Evolutionary conservation across 139 green algal genomes (phyloP), one percentile per base, ranked within the genome.

Genomic region (Chlamydomonas eustigma): DNA sequence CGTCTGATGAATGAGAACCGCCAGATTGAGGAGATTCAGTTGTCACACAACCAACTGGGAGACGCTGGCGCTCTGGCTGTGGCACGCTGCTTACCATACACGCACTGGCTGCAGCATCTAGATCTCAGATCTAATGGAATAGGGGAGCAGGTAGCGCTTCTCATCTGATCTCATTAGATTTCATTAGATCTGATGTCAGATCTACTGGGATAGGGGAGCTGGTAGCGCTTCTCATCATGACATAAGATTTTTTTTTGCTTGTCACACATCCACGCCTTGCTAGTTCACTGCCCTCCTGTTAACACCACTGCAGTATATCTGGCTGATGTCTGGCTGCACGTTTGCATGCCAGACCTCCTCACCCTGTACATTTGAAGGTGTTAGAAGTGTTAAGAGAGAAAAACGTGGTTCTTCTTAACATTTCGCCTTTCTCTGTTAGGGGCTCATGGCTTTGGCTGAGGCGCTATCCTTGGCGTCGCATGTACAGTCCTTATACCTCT

Each of bases 111-210:
- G 33, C 24, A 31, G 3, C 30, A 66, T 12, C 76, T 89, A 37
- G 81, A 89, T 74, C 24, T 89, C 37, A 30, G 84, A 2, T 65
- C 25, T 39, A 89, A 89, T 73, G 71, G 75, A 38, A 81, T 89
- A 12, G 74, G 80, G 12, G 81, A 83, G 72, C 58, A 78, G 74
- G 63, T 73, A 37, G 22, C 36, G 28, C 24, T 66, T 8, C 18
- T 58, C 28, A 39, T 18, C 24, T 18, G 8, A 44, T 12, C 65
- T 34, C 6, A 18, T 39, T 4, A 39, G 4, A 39, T 12, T 39
- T 35, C 12, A 73, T 12, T 73, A 35, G 4, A 12, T 18, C 22
- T 44, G 81, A 89, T 74, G 12, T 89, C 37, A 30, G 84, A 2
- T 65, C 25, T 39, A 89, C 86, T 73, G 71, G 75, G 38, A 81